Conservation (phyloP, 225 moss, liverwort and hornwort genomes). For the Straminergon stramineum region DNA sequence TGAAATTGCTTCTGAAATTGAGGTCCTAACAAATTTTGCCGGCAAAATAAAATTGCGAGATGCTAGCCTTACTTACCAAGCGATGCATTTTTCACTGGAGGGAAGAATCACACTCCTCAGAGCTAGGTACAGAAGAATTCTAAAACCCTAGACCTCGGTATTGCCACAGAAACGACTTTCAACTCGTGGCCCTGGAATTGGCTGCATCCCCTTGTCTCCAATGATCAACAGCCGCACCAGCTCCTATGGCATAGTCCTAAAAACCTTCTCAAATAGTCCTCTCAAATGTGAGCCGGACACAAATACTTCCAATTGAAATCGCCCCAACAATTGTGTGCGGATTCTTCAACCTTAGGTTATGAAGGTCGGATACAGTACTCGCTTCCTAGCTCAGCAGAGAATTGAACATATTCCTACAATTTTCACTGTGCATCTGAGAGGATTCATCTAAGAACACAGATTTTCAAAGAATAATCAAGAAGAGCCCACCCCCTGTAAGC, state of each 20-base stretch:
- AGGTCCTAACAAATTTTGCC: neutral
- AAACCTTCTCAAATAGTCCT: neutral
- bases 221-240: neutral
- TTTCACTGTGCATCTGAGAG: neutral
- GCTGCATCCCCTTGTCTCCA: neutral
- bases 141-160: neutral
- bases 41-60: neutral
- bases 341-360: neutral
- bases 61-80: slow-evolving; percentile 15
- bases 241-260: neutral
- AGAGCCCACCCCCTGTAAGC: too few species aligned
- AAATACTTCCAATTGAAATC: neutral
- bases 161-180: neutral
- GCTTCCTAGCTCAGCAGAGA: neutral
- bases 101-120: neutral
- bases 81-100: slow-evolving; percentile 6
- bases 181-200: neutral
- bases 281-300: neutral
- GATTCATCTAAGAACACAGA: neutral
- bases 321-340: neutral
- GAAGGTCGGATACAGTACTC: neutral
- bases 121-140: neutral
- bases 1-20: neutral
- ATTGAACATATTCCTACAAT: too few species aligned
- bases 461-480: neutral